These are phyloP conservation scores for Russula virescens DNA, from an alignment of 768 basidiomycete species.

Conservation along the genomic window DNA sequence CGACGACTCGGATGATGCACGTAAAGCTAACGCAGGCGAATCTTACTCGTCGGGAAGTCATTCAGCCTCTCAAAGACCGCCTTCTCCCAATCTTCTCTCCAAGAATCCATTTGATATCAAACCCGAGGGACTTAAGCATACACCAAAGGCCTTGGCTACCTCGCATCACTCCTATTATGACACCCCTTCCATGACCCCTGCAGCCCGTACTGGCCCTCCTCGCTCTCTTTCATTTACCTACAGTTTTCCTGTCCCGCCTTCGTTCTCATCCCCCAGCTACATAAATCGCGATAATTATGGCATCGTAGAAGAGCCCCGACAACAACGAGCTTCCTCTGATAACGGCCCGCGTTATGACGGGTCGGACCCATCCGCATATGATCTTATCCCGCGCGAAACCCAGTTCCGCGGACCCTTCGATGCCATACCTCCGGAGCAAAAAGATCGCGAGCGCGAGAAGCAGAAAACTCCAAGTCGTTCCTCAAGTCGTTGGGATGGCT, in stretches of 20 bases:
- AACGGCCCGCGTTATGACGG: conserved; percentile 32
- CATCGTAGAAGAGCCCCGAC: conserved; percentile 31
- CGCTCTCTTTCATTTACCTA: conserved; percentile 18
- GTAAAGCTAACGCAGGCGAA: background rate
- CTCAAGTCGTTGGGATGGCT: conserved; percentile 34
- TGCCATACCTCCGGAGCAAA: conserved; percentile 32
- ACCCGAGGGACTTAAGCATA: background rate
- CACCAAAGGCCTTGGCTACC: background rate
- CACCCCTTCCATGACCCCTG: conserved; percentile 10
- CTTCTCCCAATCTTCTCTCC: conserved; percentile 1
- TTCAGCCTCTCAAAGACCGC: background rate
- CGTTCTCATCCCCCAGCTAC: conserved; percentile 7
- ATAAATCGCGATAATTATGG: conserved; percentile 25
- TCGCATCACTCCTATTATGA: conserved; percentile 1
- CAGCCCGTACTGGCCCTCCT: conserved; percentile 18
- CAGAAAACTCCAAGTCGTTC: conserved; percentile 41
- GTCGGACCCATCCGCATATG: conserved; percentile 24
- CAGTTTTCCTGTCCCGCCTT: background rate
- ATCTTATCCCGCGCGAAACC: conserved; percentile 35
- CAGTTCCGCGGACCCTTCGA: conserved; percentile 64
- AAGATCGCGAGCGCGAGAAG: conserved; percentile 47
- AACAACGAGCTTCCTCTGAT: conserved; percentile 22
- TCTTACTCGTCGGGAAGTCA: background rate
- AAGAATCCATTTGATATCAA: background rate
- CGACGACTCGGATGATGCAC: background rate